These are phyloP conservation scores for Salix arbutifolia DNA, from an alignment of 345 rosid species.

Conservation along the genomic window DNA sequence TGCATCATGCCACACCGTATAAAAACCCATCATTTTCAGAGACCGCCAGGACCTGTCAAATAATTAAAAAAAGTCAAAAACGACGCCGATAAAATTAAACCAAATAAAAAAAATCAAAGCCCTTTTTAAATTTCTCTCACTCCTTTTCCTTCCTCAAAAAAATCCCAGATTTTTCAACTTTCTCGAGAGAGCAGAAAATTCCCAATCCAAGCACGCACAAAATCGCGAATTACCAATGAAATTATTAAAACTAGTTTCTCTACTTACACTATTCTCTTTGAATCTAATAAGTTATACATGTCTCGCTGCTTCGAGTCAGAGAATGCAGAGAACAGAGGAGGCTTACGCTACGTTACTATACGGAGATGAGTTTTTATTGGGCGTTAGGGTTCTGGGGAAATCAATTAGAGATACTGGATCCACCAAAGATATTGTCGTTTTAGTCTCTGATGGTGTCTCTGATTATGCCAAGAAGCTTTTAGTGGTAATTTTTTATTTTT, in stretches of 20 bases:
- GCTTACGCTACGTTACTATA: constrained; percentile 87
- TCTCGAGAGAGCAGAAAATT: neutral
- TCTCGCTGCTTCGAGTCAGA: constrained; percentile 22
- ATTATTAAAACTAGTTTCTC: neutral
- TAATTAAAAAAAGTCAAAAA: constrained; percentile 3
- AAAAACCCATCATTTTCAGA: neutral
- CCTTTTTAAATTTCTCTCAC: neutral
- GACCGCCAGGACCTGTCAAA: constrained; percentile 2
- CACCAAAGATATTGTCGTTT: constrained; percentile 72
- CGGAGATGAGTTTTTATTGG: constrained; percentile 90
- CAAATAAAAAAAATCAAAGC: neutral
- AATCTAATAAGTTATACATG: constrained; percentile 26
- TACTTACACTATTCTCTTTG: constrained; percentile 21
- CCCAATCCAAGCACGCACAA: neutral
- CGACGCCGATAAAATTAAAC: neutral
- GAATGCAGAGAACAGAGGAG: constrained; percentile 35
- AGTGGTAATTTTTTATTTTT: constrained; percentile 26
- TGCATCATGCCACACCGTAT: neutral
- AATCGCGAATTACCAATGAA: constrained; percentile 5
- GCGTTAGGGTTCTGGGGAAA: constrained; percentile 91
- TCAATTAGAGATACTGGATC: constrained; percentile 82
- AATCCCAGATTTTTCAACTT: neutral
- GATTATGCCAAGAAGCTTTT: constrained; percentile 66
- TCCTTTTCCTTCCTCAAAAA: neutral
- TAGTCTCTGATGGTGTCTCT: constrained; percentile 93